Conservation (phyloP, 163 green algal genomes). For the Trebouxiophyceae sp. region DNA sequence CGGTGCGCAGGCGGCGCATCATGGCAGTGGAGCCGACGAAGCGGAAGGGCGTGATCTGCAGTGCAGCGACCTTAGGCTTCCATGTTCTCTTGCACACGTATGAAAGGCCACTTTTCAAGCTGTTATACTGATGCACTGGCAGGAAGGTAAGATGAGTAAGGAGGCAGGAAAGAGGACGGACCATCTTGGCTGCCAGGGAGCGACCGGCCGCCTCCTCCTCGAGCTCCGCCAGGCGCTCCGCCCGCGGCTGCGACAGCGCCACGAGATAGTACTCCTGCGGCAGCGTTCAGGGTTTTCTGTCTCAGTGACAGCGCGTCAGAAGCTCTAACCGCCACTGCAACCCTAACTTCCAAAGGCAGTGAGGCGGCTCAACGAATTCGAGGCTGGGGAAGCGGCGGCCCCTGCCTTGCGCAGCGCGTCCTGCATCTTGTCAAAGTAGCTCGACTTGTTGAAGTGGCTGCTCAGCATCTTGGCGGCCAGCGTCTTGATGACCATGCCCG, state of each 20-base stretch:
- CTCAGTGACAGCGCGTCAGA: no score
- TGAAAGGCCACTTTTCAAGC: no score
- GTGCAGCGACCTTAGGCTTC: no score
- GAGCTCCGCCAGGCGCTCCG: background rate
- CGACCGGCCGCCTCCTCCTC: background rate
- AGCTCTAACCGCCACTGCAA: no score
- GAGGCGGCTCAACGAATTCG: no score
- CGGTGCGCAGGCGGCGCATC: background rate
- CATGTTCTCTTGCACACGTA: no score
- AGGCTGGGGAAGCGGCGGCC: background rate
- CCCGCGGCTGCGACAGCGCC: slow-evolving; percentile 17
- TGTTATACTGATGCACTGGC: no score
- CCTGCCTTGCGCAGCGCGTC: slow-evolving; percentile 39
- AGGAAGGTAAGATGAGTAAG: no score
- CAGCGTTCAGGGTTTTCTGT: no score
- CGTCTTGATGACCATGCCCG: slow-evolving; percentile 15
- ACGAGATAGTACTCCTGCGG: slow-evolving; percentile 23
- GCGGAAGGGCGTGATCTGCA: background rate
- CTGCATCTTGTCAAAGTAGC: slow-evolving; percentile 40
- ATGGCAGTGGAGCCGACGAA: background rate
- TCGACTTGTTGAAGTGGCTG: slow-evolving; percentile 31
- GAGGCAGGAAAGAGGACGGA: no score
- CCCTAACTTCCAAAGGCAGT: no score
- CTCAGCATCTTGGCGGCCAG: slow-evolving; percentile 30
- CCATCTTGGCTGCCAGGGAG: background rate